phyloP scores from a whole-genome alignment of 306 rosid species.

The Ormosia semicastrata region DNA sequence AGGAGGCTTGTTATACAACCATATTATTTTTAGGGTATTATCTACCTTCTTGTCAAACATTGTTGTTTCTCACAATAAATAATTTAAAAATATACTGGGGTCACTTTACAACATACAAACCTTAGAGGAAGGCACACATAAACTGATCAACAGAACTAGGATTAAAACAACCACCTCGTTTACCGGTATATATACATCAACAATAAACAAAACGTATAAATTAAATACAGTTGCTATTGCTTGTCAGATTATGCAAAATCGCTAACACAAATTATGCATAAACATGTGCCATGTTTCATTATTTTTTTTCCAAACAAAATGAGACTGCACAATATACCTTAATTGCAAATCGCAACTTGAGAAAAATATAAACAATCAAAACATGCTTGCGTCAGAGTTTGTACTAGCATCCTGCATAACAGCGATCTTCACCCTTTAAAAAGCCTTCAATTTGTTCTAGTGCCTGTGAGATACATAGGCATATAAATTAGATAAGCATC shows the following conservation, averaged over 20 bases:
- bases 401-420: conserved; percentile 32
- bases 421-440: conserved; percentile 49
- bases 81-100: neutral
- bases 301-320: conserved; percentile 1
- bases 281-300: conserved; percentile 21
- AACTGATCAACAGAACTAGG: neutral
- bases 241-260: conserved; percentile 1
- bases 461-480: conserved; percentile 52
- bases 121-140: neutral
- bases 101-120: conserved; percentile 10
- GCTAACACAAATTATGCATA: conserved; percentile 25
- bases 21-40: too few relatives aligned
- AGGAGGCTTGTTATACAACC: too few relatives aligned
- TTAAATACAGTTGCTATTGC: conserved; percentile 7
- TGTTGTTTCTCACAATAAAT: neutral
- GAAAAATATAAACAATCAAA: conserved; percentile 9
- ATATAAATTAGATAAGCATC: neutral
- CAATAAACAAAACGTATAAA: conserved; percentile 2
- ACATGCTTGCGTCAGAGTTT: neutral
- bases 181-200: conserved; percentile 7
- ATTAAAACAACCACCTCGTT: neutral
- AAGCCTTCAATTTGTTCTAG: conserved; percentile 68
- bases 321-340: conserved; percentile 30
- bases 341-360: conserved; percentile 14
- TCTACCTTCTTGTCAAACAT: too few relatives aligned